phyloP scores from a whole-genome alignment of 2,329 filamentous ascomycete species.

The Ceratocystis eucalypticola region DNA sequence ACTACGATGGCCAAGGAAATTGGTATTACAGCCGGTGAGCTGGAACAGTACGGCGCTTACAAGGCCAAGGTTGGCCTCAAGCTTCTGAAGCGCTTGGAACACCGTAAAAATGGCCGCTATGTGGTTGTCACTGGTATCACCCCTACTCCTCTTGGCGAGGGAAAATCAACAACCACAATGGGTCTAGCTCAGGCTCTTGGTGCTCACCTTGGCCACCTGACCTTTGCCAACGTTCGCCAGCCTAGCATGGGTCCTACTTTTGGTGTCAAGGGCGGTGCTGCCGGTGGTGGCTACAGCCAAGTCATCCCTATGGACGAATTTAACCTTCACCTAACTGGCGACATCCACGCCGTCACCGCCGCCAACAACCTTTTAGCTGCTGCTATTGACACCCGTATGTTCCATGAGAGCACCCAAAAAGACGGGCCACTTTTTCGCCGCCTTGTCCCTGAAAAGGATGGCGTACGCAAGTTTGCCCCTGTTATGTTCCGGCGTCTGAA shows the following conservation, averaged over 20 bases:
- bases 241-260: slow-evolving; percentile 96
- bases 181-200: slow-evolving; percentile 86
- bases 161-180: slow-evolving; percentile 96
- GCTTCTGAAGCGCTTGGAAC: slow-evolving; percentile 68
- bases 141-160: slow-evolving; percentile 88
- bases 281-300: slow-evolving; percentile 94
- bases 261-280: slow-evolving; percentile 95
- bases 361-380: slow-evolving; percentile 95
- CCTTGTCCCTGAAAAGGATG: slow-evolving; percentile 79
- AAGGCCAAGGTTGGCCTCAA: slow-evolving; percentile 89
- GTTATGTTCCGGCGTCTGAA: slow-evolving; percentile 88
- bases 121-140: slow-evolving; percentile 92
- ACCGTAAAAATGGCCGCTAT: slow-evolving; percentile 81
- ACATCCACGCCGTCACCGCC: slow-evolving; percentile 93
- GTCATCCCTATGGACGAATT: slow-evolving; percentile 99
- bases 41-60: slow-evolving; percentile 88
- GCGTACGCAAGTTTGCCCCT: slow-evolving; percentile 71
- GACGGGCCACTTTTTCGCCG: slow-evolving; percentile 77
- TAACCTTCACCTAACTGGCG: slow-evolving; percentile 92
- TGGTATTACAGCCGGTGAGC: slow-evolving; percentile 74
- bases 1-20: slow-evolving; percentile 72
- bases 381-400: slow-evolving; percentile 94
- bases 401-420: slow-evolving; percentile 92
- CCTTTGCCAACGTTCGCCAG: slow-evolving; percentile 93
- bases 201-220: slow-evolving; percentile 72